Evolutionary conservation across 2,329 filamentous ascomycete genomes (phyloP).

Genomic region (Cladosporium colombiae): DNA sequence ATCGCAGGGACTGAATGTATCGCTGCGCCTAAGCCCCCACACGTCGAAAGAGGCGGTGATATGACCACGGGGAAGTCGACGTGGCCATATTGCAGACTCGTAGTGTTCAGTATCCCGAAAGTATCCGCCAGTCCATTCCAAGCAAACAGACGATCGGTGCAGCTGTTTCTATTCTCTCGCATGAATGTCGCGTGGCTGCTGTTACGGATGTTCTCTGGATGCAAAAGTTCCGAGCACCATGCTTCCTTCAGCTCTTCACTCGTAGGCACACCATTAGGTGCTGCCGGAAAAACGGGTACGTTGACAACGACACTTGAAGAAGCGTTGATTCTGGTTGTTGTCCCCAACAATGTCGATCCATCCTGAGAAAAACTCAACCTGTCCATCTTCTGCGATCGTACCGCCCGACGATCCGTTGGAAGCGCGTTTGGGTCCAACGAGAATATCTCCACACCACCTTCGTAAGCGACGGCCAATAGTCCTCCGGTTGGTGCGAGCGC

Average conservation of each 20-base stretch:
- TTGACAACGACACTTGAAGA: constrained; percentile 39
- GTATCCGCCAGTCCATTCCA: constrained; percentile 42
- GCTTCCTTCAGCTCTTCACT: constrained; percentile 41
- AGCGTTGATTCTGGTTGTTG: constrained; percentile 39
- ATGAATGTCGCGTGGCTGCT: constrained; percentile 41
- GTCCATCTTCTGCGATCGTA: constrained; percentile 39
- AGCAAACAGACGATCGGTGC: constrained; percentile 39
- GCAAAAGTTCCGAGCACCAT: constrained; percentile 41
- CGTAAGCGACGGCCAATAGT: constrained; percentile 82
- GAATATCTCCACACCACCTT: constrained; percentile 82
- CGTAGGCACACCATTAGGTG: constrained; percentile 33
- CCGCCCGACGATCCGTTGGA: constrained; percentile 39
- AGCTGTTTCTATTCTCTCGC: constrained; percentile 33
- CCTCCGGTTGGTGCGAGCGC: constrained; percentile 77
- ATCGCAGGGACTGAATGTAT: constrained; percentile 39
- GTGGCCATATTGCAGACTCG: constrained; percentile 39
- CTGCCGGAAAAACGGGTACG: constrained; percentile 38
- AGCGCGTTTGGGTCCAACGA: constrained; percentile 64
- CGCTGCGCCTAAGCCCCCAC: constrained; percentile 39
- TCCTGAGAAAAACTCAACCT: constrained; percentile 40
- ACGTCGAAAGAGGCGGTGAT: constrained; percentile 39
- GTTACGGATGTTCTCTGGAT: constrained; percentile 41
- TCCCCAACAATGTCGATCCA: constrained; percentile 40
- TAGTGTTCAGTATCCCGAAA: constrained; percentile 38
- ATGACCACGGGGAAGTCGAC: constrained; percentile 42